phyloP scores from a whole-genome alignment of 257 asterid species.

The Nicotiana obtusifolia region DNA sequence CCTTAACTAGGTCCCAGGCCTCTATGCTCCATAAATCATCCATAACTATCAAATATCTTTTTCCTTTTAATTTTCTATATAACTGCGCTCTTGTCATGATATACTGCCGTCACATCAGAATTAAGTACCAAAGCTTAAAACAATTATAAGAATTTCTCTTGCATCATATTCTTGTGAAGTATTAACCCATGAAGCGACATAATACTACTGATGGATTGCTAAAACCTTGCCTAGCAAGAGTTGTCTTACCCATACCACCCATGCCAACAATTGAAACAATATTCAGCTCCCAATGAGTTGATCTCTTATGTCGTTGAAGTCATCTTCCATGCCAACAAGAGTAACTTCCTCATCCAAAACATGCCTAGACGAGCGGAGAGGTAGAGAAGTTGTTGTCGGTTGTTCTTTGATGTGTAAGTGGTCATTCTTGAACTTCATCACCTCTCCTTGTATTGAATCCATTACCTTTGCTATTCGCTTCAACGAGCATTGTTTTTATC shows the following conservation, averaged over 20 bases:
- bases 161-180: conserved; percentile 3
- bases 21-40: conserved; percentile 16
- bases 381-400: too few relatives aligned
- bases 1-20: conserved; percentile 10
- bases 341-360: too few relatives aligned
- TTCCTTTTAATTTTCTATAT: not conserved
- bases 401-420: too few relatives aligned
- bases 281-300: not conserved
- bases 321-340: not conserved
- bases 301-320: not conserved
- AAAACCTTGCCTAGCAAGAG: conserved; percentile 12
- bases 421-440: too few relatives aligned
- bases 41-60: conserved; percentile 14
- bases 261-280: conserved; percentile 15
- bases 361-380: too few relatives aligned
- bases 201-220: not conserved
- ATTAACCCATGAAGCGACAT: conserved; percentile 6
- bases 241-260: conserved; percentile 18
- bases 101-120: not conserved
- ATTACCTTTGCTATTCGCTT: too few relatives aligned
- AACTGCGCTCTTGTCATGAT: not conserved
- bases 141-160: not conserved
- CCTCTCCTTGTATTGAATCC: too few relatives aligned
- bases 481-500: too few relatives aligned
- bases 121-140: not conserved